These are phyloP conservation scores for Nakaseomyces nivariensis DNA, from an alignment of 1,139 yeast genomes.

Conservation along the genomic window DNA sequence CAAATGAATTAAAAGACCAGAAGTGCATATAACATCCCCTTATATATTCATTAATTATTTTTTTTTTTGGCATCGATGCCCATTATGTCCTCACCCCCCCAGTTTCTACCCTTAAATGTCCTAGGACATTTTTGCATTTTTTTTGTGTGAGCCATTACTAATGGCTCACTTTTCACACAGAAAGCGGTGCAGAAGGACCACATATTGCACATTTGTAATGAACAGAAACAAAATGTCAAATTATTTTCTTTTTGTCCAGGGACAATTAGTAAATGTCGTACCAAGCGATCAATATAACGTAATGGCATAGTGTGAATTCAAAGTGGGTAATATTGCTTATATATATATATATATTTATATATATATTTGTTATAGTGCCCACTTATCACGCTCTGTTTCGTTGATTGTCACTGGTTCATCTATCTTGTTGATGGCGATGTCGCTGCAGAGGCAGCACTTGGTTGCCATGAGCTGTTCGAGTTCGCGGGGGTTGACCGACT, in stretches of 20 bases:
- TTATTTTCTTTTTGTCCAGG: not conserved
- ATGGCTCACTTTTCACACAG: too few species aligned
- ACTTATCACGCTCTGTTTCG: slow-evolving; percentile 17
- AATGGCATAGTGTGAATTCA: too few species aligned
- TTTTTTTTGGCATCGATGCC: too few species aligned
- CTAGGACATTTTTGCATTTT: not conserved
- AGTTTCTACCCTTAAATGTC: not conserved
- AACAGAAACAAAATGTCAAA: not conserved
- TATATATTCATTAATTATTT: too few species aligned
- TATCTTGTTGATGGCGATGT: slow-evolving; percentile 56
- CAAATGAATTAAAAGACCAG: too few species aligned
- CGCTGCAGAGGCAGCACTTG: slow-evolving; percentile 77
- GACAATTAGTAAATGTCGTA: not conserved
- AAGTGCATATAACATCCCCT: too few species aligned
- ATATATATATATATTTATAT: not conserved
- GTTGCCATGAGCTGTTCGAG: slow-evolving; percentile 52
- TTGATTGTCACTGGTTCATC: slow-evolving; percentile 42
- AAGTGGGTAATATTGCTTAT: too few species aligned
- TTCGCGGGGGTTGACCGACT: slow-evolving; percentile 23
- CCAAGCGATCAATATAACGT: not conserved
- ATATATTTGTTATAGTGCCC: slow-evolving; percentile 14
- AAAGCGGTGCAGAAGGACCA: too few species aligned
- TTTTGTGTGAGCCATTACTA: not conserved
- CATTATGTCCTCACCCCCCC: too few species aligned
- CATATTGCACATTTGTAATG: not conserved